Evolutionary conservation across 352 stramenopile genomes (phyloP).

Genomic region (Pythium rhizo-oryzae): DNA sequence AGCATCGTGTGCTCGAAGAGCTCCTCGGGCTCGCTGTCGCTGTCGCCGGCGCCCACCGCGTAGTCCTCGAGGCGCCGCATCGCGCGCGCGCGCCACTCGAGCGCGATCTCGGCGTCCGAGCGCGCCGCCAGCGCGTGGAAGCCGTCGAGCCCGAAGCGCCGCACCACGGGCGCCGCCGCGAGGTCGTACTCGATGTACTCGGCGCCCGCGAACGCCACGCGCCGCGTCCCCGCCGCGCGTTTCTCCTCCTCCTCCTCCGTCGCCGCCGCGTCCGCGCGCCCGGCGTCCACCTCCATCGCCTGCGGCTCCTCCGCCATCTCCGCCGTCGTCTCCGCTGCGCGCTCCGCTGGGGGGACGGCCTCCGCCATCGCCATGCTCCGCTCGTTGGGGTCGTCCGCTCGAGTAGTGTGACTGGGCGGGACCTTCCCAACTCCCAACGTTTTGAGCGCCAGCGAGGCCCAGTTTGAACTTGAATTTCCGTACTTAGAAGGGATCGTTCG

Average conservation of each 20-base stretch:
- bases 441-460: slow-evolving; percentile 6
- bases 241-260: background rate
- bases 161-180: slow-evolving; percentile 45
- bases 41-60: background rate
- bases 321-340: background rate
- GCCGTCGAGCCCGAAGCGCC: slow-evolving; percentile 27
- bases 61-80: background rate
- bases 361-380: slow-evolving; percentile 11
- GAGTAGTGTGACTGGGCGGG: background rate
- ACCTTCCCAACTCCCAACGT: background rate
- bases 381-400: too few relatives aligned
- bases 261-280: background rate
- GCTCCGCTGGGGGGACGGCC: background rate
- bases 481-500: slow-evolving; percentile 5
- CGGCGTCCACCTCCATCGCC: slow-evolving; percentile 6
- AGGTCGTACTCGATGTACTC: slow-evolving; percentile 68
- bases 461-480: slow-evolving; percentile 28
- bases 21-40: slow-evolving; percentile 3
- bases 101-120: slow-evolving; percentile 22
- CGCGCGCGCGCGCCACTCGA: slow-evolving; percentile 50
- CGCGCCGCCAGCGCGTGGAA: background rate
- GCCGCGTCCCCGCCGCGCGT: slow-evolving; percentile 4
- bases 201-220: slow-evolving; percentile 54
- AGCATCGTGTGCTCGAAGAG: background rate
- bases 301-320: background rate